Evolutionary conservation across 257 asterid species (phyloP).

Genomic region (Solanum boliviense): DNA sequence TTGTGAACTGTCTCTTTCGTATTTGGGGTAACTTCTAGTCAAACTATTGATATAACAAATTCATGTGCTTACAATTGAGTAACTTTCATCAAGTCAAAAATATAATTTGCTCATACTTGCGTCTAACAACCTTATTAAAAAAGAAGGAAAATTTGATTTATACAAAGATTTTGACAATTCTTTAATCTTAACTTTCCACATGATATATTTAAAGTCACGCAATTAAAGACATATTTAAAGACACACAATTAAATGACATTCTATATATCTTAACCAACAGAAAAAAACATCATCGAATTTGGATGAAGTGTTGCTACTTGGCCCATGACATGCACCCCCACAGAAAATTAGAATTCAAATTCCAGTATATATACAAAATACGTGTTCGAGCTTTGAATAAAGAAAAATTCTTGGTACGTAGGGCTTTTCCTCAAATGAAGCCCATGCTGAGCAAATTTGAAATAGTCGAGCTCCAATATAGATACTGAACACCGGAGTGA

Average conservation of each 20-base stretch:
- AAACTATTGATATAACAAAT: background rate
- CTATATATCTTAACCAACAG: background rate
- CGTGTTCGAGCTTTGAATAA: too few species aligned
- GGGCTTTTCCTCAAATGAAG: rapidly evolving
- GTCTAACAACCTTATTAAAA: background rate
- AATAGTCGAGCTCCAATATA: rapidly evolving
- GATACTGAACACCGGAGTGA: background rate
- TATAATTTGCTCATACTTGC: background rate
- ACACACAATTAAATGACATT: too few species aligned
- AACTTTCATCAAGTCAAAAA: background rate
- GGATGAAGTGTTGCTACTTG: background rate
- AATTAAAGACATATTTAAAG: too few species aligned
- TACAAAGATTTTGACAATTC: too few species aligned
- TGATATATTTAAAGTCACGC: too few species aligned
- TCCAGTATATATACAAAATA: background rate
- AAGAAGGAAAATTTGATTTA: background rate
- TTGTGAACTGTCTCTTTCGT: background rate
- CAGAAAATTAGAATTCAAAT: background rate
- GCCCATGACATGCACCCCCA: background rate
- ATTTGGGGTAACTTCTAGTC: background rate
- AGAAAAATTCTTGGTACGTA: too few species aligned
- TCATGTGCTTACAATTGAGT: background rate
- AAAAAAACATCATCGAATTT: background rate
- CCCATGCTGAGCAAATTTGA: rapidly evolving
- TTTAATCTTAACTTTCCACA: background rate